Percentiles rank a stretch among this genome's conserved stretches.
Conservation (phyloP, 2,329 filamentous ascomycete species). For the Diaporthe sp. region DNA sequence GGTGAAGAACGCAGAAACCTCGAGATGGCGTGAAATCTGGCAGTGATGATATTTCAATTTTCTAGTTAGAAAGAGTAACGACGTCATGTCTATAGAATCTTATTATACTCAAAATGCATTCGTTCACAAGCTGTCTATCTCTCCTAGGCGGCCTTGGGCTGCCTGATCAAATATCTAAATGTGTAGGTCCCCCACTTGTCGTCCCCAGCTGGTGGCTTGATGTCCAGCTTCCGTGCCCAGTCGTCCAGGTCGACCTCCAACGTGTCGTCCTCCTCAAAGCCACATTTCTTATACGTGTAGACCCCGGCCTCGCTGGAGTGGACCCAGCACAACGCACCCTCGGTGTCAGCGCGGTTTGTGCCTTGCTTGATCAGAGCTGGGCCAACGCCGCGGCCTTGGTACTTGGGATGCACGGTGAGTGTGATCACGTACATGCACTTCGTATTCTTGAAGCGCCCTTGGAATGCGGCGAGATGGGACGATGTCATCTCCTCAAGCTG, state of each 20-base stretch:
- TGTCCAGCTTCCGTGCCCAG: conserved; percentile 45
- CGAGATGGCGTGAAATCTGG: neutral
- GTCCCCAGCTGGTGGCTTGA: conserved; percentile 43
- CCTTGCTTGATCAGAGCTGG: conserved; percentile 51
- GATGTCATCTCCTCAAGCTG: conserved; percentile 49
- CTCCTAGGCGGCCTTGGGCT: neutral
- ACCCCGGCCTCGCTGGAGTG: conserved; percentile 51
- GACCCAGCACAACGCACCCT: conserved; percentile 51
- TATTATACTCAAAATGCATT: neutral
- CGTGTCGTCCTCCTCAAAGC: conserved; percentile 48
- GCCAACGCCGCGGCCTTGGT: conserved; percentile 52
- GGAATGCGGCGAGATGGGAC: conserved; percentile 49
- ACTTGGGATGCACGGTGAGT: conserved; percentile 49
- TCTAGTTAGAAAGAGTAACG: neutral
- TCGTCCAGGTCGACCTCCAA: conserved; percentile 51
- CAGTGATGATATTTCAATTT: neutral
- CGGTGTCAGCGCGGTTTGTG: conserved; percentile 47
- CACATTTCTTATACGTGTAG: conserved; percentile 49
- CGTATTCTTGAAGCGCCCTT: conserved; percentile 42
- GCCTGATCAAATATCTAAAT: conserved; percentile 50
- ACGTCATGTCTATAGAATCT: neutral
- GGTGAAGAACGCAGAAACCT: neutral
- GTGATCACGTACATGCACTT: conserved; percentile 53
- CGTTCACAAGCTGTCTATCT: neutral
- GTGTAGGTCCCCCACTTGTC: conserved; percentile 51